Evolutionary conservation across 495 filamentous ascomycete genomes (phyloP), one percentile per base, ranked within the genome.

Genomic region (Pyrenopolyporus hunteri): DNA sequence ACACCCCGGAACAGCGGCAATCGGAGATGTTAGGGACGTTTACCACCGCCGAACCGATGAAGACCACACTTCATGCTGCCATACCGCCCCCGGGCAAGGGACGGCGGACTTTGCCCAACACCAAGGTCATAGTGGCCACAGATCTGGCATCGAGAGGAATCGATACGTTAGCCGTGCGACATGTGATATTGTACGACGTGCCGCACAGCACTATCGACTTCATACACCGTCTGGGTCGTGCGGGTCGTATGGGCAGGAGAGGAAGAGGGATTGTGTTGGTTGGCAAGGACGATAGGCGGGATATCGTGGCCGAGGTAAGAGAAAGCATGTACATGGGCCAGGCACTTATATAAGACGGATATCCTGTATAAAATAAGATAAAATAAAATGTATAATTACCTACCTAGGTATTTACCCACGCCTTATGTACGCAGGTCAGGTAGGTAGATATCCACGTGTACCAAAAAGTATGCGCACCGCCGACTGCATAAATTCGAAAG

Each of bases 181-280:
- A 93, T 57, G 93, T 98, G 9, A 83, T 98, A 39, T 75, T 98
- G 22, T 97, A 95, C 71, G 92, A 98, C 72, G 93, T 98, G 19
- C 94, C 94, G 6, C 93, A 97, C 68, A 93, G 88, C 1, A 94
- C 92, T 0, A 91, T 98, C 55, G 94, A 98, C 76, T 97, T 98
- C 67, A 96, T 98, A 68, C 94, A 98, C 71, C 88, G 95, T 14
- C 80, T 98, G 16, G 94, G 94, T 44, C 80, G 94, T 63, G 90
- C 92, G 0, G 94, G 94, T 13, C 82, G 94, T 25, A 97, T 98
- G 94, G 91, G 91, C 2, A 84, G 91, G 66, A 82, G 94, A 70
- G 95, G 94, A 33, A 82, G 92, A 60, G 94, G 91, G 19, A 83
- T 97, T 58, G 91, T 98, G 33, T 75, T 98, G 39, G 90, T 97